phyloP scores from a whole-genome alignment of 805 yeast genomes.

The Hanseniaspora lindneri region DNA sequence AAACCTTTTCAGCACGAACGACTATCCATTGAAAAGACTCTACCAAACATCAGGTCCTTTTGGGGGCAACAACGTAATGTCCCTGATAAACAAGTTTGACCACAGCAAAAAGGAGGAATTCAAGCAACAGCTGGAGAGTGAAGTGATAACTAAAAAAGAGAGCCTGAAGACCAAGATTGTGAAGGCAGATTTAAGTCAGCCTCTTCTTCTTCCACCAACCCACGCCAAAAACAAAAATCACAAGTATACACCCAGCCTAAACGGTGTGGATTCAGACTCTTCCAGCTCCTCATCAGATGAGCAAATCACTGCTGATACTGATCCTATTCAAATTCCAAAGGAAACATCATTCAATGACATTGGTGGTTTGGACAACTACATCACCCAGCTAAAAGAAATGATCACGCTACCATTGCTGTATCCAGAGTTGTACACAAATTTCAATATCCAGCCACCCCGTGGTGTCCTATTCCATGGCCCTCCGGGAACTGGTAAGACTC shows the following conservation, averaged over 20 bases:
- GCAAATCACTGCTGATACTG: conserved; percentile 69
- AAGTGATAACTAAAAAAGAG: conserved; percentile 12
- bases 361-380: conserved; percentile 86
- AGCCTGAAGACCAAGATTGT: conserved; percentile 8
- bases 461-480: conserved; percentile 98
- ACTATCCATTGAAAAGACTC: conserved; percentile 46
- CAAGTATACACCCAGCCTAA: conserved; percentile 17
- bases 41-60: conserved; percentile 95
- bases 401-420: conserved; percentile 83
- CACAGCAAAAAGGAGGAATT: conserved; percentile 37
- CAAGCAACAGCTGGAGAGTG: conserved; percentile 4
- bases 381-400: conserved; percentile 91
- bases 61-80: conserved; percentile 88
- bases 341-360: conserved; percentile 71
- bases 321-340: conserved; percentile 85
- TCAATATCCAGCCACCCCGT: conserved; percentile 88
- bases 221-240: neutral
- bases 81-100: conserved; percentile 35
- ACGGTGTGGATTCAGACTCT: conserved; percentile 43
- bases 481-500: conserved; percentile 97
- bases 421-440: conserved; percentile 84
- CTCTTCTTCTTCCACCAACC: conserved; percentile 5
- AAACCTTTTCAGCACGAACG: neutral
- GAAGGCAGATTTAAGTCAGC: conserved; percentile 14
- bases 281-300: conserved; percentile 34